Evolutionary conservation across 2,329 filamentous ascomycete species (phyloP), one percentile per base, ranked within the genome.

Genomic region (Fusarium anthophilum): DNA sequence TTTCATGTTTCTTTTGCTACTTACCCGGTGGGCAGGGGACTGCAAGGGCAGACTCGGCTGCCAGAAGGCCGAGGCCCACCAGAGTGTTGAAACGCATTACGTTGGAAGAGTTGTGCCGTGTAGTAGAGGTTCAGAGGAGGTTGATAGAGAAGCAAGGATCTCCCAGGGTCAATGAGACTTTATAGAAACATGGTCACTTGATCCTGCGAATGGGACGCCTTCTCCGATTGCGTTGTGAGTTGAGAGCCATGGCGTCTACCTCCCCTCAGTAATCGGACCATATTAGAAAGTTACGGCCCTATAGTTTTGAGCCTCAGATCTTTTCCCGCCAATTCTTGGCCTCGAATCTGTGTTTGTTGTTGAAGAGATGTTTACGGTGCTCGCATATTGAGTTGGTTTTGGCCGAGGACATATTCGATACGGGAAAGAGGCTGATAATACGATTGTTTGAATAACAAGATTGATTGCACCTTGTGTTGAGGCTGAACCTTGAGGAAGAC

Each of bases 21-120:
- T 59, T 41, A 67, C 64, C 20, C 24, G 24, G 51, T 55, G 24
- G 26, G 47, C 43, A 47, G 20, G 66, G 66, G 28, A 54, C 38
- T 70, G 67, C 66, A 38, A 70, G 24, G 35, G 53, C 59, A 60
- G 66, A 54, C 30, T 70, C 53, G 6, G 28, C 67, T 39, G 35
- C 47, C 30, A 70, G 38, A 35, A 70, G 53, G 66, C 67, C 47
- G 15, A 70, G 22, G 37, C 59, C 47, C 18, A 70, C n/a, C 15
- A 70, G 39, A 28, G 30, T 38, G 17, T 47, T 35, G 28, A 45
- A 30, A 50, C 41, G 60, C 66, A 70, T 70, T 26, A 37, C 26
- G 54, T 70, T 20, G 43, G 24, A 22, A n/a, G 32, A 32, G 60
- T n/a, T 66, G 48, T 13, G 11, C n/a, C 28, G 37, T 37, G 5